phyloP scores from a whole-genome alignment of 1,139 yeast genomes.

The Sugiyamaella xylanicola region DNA sequence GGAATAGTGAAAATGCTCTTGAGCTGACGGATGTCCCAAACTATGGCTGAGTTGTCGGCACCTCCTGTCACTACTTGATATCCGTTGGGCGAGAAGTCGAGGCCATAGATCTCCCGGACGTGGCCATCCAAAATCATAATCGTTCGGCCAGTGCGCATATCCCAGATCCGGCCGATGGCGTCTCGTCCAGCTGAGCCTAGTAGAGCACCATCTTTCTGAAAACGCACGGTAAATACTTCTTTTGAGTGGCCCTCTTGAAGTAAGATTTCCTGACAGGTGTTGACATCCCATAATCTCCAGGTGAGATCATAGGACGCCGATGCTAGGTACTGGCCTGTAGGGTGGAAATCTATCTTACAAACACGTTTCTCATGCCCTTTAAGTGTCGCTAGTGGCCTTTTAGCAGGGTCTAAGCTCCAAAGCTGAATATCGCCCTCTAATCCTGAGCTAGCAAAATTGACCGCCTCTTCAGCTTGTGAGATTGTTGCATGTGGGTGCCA shows the following conservation, averaged over 20 bases:
- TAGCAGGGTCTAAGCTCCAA: slow-evolving; percentile 43
- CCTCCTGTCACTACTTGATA: slow-evolving; percentile 78
- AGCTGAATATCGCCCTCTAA: slow-evolving; percentile 59
- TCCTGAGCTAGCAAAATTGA: slow-evolving; percentile 58
- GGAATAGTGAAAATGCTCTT: slow-evolving; percentile 58
- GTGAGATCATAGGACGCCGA: slow-evolving; percentile 84
- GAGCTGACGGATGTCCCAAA: slow-evolving; percentile 79
- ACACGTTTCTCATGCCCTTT: slow-evolving; percentile 59
- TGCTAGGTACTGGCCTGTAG: slow-evolving; percentile 56
- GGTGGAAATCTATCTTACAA: slow-evolving; percentile 67
- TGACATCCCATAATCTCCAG: slow-evolving; percentile 86
- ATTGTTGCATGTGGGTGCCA: slow-evolving; percentile 53
- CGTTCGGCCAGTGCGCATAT: slow-evolving; percentile 73
- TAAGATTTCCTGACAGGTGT: slow-evolving; percentile 49
- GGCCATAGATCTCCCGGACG: slow-evolving; percentile 65
- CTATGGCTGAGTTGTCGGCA: slow-evolving; percentile 75
- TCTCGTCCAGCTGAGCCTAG: slow-evolving; percentile 81
- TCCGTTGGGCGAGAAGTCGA: slow-evolving; percentile 80
- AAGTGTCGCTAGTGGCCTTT: slow-evolving; percentile 32
- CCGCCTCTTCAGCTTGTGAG: slow-evolving; percentile 24
- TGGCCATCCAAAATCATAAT: slow-evolving; percentile 67
- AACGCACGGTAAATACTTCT: slow-evolving; percentile 63
- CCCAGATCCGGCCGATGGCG: slow-evolving; percentile 79
- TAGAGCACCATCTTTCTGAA: slow-evolving; percentile 80
- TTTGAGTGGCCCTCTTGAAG: slow-evolving; percentile 86